phyloP scores from a whole-genome alignment of 2,329 filamentous ascomycete species.

The Penicillium sclerotiorum region DNA sequence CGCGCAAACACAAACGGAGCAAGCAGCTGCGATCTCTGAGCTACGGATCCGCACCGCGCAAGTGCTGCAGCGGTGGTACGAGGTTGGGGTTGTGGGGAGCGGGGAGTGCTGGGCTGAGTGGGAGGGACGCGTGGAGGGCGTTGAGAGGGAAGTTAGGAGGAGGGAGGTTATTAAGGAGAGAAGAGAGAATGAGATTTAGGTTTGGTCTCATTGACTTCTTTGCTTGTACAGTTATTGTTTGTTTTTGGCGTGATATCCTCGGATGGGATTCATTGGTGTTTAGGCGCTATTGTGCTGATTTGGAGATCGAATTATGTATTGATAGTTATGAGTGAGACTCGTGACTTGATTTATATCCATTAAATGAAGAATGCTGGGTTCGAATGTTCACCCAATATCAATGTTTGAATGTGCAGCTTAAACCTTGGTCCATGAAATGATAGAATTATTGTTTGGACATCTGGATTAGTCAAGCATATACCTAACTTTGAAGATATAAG shows the following conservation, averaged over 20 bases:
- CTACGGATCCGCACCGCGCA: constrained; percentile 47
- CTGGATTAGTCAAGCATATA: too few relatives aligned
- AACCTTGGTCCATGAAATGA: too few relatives aligned
- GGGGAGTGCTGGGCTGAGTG: constrained; percentile 71
- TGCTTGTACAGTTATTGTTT: not conserved
- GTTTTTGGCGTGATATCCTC: not conserved
- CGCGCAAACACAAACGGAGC: constrained; percentile 39
- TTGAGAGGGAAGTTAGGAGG: constrained; percentile 67
- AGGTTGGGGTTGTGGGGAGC: constrained; percentile 68
- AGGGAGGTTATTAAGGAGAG: constrained; percentile 60
- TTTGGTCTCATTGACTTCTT: not conserved
- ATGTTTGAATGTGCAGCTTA: too few relatives aligned
- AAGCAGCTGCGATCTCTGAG: constrained; percentile 44
- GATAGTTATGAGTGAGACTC: too few relatives aligned
- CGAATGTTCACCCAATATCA: too few relatives aligned
- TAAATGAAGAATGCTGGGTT: too few relatives aligned
- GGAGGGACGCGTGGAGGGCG: constrained; percentile 66
- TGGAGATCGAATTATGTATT: too few relatives aligned
- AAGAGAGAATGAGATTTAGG: constrained; percentile 51
- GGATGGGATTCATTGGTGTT: not conserved
- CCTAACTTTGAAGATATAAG: too few relatives aligned
- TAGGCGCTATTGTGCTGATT: not conserved
- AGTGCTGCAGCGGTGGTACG: constrained; percentile 71
- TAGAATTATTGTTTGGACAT: too few relatives aligned
- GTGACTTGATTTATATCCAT: too few relatives aligned